Conservation (phyloP, 1,139 yeast species). For the Magnusiomyces fungicola region DNA sequence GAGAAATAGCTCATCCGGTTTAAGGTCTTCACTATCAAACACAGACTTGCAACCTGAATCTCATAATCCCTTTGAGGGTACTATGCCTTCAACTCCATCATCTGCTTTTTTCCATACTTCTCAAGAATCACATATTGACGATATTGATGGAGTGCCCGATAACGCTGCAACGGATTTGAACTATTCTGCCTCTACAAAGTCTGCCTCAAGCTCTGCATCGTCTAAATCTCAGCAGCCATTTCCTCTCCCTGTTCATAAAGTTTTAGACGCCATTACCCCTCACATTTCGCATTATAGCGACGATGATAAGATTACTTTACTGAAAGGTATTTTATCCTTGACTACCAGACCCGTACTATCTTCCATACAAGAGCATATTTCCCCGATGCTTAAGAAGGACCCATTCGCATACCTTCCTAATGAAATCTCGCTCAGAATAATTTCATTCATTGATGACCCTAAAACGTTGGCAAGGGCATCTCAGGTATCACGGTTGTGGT, state of each 20-base stretch:
- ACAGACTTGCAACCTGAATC: background rate
- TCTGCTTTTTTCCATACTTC: constrained; percentile 3
- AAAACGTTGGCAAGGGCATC: constrained; percentile 37
- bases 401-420: constrained; percentile 77
- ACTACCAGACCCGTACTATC: constrained; percentile 52
- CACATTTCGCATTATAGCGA: constrained; percentile 12
- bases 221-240: constrained; percentile 5
- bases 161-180: background rate
- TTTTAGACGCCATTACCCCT: constrained; percentile 8
- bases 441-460: constrained; percentile 68
- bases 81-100: constrained; percentile 9
- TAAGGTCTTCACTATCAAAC: background rate
- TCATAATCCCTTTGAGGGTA: background rate
- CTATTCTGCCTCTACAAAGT: background rate
- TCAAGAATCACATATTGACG: too few species aligned
- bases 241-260: constrained; percentile 6
- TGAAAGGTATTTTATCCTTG: constrained; percentile 10
- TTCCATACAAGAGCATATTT: constrained; percentile 66
- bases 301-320: constrained; percentile 12
- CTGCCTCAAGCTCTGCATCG: background rate
- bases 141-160: too few species aligned
- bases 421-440: constrained; percentile 74
- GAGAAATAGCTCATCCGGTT: background rate
- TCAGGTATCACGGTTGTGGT: constrained; percentile 39
- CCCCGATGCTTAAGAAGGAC: constrained; percentile 72